Percentiles rank a stretch among this genome's conserved stretches.
phyloP scores from a whole-genome alignment of 2,329 filamentous ascomycete species.

The Colletotrichum costaricense region DNA sequence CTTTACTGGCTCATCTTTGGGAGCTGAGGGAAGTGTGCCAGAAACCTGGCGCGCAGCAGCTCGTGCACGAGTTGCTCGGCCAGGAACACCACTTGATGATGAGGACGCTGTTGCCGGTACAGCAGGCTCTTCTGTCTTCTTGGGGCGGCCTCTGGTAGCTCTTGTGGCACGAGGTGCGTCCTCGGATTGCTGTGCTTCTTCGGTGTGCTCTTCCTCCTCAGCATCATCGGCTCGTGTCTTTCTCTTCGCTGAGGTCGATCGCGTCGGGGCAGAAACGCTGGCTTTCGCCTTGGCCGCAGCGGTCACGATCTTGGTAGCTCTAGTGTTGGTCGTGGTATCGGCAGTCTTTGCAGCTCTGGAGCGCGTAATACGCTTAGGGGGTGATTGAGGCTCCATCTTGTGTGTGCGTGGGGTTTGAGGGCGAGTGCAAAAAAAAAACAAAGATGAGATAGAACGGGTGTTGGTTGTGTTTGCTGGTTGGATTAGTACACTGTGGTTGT shows the following conservation, averaged over 20 bases:
- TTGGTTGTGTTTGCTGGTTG: slow-evolving; percentile 3
- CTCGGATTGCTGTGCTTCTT: slow-evolving; percentile 41
- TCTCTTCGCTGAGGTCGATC: slow-evolving; percentile 53
- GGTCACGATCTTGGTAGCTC: slow-evolving; percentile 59
- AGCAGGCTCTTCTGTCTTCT: slow-evolving; percentile 48
- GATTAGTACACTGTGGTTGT: slow-evolving; percentile 24
- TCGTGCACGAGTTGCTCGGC: slow-evolving; percentile 45
- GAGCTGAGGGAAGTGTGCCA: slow-evolving; percentile 36
- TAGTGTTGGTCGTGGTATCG: slow-evolving; percentile 47
- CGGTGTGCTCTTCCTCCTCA: slow-evolving; percentile 59
- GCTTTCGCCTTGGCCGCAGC: slow-evolving; percentile 61
- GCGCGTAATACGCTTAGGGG: slow-evolving; percentile 70
- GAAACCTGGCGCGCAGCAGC: slow-evolving; percentile 42
- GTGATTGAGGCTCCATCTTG: slow-evolving; percentile 64
- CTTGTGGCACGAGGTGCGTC: slow-evolving; percentile 46
- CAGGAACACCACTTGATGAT: slow-evolving; percentile 32
- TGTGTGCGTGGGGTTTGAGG: not conserved
- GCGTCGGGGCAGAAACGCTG: slow-evolving; percentile 40
- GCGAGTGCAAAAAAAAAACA: not conserved
- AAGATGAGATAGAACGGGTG: slow-evolving; percentile 18
- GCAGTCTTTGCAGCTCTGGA: slow-evolving; percentile 55
- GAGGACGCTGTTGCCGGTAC: slow-evolving; percentile 29
- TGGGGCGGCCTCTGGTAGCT: slow-evolving; percentile 58
- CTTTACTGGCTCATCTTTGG: slow-evolving; percentile 43
- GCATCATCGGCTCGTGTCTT: slow-evolving; percentile 67